Percentiles rank a stretch among this genome's conserved stretches.
Conservation (phyloP, 2,329 filamentous ascomycete species). For the Corinectria fuckeliana region DNA sequence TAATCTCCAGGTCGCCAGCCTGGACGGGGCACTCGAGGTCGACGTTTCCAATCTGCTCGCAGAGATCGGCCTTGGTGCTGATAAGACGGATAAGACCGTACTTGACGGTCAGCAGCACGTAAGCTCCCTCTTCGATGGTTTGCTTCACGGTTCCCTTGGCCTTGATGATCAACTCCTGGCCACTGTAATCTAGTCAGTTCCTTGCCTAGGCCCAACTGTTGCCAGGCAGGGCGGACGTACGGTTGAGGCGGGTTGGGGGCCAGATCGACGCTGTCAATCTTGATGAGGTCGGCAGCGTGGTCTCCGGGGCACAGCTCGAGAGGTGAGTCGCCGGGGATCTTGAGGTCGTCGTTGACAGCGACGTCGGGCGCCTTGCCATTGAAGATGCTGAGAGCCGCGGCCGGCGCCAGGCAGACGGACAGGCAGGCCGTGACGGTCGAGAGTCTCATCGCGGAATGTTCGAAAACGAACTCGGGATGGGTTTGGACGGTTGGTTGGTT, state of each 20-base stretch:
- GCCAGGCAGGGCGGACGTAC: constrained; percentile 61
- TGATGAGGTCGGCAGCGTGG: constrained; percentile 72
- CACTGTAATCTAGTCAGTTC: constrained; percentile 60
- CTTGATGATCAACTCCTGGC: constrained; percentile 76
- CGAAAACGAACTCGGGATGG: not conserved
- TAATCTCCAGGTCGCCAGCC: constrained; percentile 74
- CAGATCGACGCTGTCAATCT: constrained; percentile 81
- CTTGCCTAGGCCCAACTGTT: not conserved
- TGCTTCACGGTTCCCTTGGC: constrained; percentile 78
- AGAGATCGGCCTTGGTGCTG: constrained; percentile 81
- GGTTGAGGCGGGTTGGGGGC: constrained; percentile 83
- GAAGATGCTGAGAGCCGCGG: constrained; percentile 52
- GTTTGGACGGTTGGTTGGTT: constrained; percentile 4
- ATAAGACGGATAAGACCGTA: constrained; percentile 93
- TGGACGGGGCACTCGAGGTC: constrained; percentile 89
- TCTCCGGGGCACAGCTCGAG: constrained; percentile 76
- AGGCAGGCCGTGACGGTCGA: constrained; percentile 53
- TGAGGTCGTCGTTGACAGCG: constrained; percentile 58
- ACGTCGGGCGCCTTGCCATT: constrained; percentile 43
- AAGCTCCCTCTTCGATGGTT: constrained; percentile 77
- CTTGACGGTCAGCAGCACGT: constrained; percentile 85
- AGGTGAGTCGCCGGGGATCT: constrained; percentile 85
- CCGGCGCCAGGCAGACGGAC: constrained; percentile 53
- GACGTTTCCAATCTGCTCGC: constrained; percentile 87
- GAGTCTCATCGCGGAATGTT: constrained; percentile 43